phyloP scores from a whole-genome alignment of 129 eudicot genomes.

The Logfia minima region DNA sequence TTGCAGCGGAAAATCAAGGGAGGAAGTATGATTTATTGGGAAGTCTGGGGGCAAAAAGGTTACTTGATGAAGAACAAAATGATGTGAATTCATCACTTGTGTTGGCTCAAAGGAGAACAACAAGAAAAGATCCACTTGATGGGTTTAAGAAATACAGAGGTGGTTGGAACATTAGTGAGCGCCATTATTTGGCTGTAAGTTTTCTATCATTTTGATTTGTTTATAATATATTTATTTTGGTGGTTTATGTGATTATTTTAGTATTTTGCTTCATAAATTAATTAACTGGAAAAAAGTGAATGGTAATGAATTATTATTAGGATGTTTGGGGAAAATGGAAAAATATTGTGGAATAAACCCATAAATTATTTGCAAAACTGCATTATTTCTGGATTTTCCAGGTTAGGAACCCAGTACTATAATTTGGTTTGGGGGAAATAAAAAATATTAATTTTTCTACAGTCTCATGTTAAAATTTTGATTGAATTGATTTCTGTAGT shows the following conservation, averaged over 20 bases:
- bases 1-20: neutral
- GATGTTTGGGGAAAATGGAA: neutral
- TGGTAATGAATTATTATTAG: neutral
- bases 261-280: neutral
- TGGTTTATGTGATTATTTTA: neutral
- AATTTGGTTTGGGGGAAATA: neutral
- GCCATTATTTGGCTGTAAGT: slow-evolving; percentile 94
- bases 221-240: neutral
- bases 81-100: slow-evolving; percentile 64
- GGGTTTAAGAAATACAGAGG: slow-evolving; percentile 59
- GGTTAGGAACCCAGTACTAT: no score
- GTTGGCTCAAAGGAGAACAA: slow-evolving; percentile 70
- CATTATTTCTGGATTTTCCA: neutral
- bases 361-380: slow-evolving; percentile 13
- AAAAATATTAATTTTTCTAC: no score
- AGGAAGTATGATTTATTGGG: neutral
- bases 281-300: neutral
- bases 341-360: neutral
- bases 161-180: slow-evolving; percentile 83
- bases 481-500: neutral
- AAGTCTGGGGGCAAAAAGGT: slow-evolving; percentile 44
- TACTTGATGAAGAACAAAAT: slow-evolving; percentile 38
- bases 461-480: no score
- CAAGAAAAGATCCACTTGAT: slow-evolving; percentile 74
- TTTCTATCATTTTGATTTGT: neutral